Conservation (phyloP, 257 asterid genomes). For the Solanum ossicruentum region DNA sequence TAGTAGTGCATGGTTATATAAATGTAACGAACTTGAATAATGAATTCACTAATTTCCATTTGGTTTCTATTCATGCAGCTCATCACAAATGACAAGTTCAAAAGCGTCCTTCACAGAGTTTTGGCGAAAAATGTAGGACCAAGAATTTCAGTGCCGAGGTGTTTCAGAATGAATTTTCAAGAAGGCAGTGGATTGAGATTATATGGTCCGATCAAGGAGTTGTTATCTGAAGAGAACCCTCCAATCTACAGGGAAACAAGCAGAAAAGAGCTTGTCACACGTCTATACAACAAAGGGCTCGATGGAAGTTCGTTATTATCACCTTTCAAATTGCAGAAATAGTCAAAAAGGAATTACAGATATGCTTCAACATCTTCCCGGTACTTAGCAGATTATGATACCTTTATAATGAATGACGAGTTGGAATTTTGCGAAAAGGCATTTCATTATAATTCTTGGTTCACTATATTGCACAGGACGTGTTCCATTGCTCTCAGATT, state of each 20-base stretch:
- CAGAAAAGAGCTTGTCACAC: constrained; percentile 29
- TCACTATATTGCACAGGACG: not conserved
- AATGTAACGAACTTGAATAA: not conserved
- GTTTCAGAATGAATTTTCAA: constrained; percentile 31
- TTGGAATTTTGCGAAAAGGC: not conserved
- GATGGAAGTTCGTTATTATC: constrained; percentile 31
- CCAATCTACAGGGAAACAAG: constrained; percentile 47
- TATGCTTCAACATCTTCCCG: not conserved
- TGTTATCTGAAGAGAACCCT: constrained; percentile 35
- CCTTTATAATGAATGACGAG: not conserved
- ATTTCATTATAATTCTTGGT: not conserved
- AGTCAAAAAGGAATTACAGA: not conserved
- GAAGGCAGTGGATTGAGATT: not conserved
- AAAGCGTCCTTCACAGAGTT: constrained; percentile 46
- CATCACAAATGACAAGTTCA: constrained; percentile 48
- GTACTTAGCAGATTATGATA: not conserved
- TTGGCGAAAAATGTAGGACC: constrained; percentile 41
- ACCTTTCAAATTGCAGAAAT: constrained; percentile 32
- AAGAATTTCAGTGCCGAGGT: constrained; percentile 51
- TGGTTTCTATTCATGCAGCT: constrained; percentile 17
- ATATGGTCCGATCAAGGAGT: constrained; percentile 47
- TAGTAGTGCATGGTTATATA: not conserved
- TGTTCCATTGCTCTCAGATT: not conserved
- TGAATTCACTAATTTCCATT: not conserved
- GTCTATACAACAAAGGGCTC: constrained; percentile 35